phyloP scores from a whole-genome alignment of 345 rosid genomes.

The Erodium maritimum region DNA sequence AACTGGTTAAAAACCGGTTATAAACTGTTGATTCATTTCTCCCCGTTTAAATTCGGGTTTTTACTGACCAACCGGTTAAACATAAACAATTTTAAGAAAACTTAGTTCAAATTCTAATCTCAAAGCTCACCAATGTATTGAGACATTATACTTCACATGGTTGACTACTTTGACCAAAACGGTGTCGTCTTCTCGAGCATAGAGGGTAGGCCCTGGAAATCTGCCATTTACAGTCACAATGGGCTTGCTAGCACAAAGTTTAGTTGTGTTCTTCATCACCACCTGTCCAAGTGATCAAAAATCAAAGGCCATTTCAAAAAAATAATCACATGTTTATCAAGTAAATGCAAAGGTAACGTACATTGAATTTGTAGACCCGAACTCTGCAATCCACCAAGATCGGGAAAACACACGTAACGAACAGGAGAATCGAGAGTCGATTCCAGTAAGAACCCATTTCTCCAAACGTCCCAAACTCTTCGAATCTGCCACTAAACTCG shows the following conservation, averaged over 20 bases:
- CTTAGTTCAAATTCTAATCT: too few species aligned
- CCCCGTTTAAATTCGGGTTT: too few species aligned
- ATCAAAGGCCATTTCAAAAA: not conserved
- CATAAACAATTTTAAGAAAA: too few species aligned
- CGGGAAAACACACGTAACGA: slow-evolving; percentile 30
- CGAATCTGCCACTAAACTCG: not conserved
- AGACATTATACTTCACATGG: slow-evolving; percentile 70
- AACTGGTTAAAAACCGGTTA: too few species aligned
- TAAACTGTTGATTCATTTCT: too few species aligned
- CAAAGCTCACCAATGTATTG: slow-evolving; percentile 67
- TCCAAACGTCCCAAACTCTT: not conserved
- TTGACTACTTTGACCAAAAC: slow-evolving; percentile 70
- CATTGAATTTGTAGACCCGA: slow-evolving; percentile 68
- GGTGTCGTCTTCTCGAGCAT: slow-evolving; percentile 79
- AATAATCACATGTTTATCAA: not conserved
- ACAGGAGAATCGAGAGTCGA: slow-evolving; percentile 28
- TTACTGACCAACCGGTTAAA: too few species aligned
- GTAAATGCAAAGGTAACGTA: slow-evolving; percentile 16
- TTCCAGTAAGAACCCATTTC: slow-evolving; percentile 23
- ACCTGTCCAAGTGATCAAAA: slow-evolving; percentile 26
- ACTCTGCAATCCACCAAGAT: slow-evolving; percentile 36
- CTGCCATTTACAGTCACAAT: slow-evolving; percentile 73
- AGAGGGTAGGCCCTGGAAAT: slow-evolving; percentile 81
- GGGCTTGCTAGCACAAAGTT: slow-evolving; percentile 66
- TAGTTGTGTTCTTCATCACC: slow-evolving; percentile 51